Base-by-base conservation (phyloP, 2,329 filamentous ascomycete species). In the Penicillium frequentans region DNA sequence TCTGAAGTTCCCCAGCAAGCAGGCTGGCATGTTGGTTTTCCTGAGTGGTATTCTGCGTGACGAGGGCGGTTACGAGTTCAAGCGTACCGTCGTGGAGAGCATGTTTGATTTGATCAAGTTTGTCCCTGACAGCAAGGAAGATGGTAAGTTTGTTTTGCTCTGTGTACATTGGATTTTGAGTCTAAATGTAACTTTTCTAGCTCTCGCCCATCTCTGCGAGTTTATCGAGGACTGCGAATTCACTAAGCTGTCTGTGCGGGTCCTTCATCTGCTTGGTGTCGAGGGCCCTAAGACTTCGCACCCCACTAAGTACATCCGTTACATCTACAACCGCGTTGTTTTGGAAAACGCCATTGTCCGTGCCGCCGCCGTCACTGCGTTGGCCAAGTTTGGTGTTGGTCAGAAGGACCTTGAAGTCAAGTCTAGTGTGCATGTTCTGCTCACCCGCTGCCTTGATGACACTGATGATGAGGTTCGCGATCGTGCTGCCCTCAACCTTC, bases 61-160 rank as follows among this genome's bases (percentile, higher is more conserved):
- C 67, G 95, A 99, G 77, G 95, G 95, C 66, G 95, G 95, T 56
- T 99, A 96, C 74, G 95, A 98, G 60, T 99, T 99, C 79, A 99
- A 99, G 86, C 89, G 91, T 56, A 90, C 91, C 52, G 93, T 99
- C 11, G 93, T 99, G 21, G 95, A 99, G 81, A 96, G 92, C 82
- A 98, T 99, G 88, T 98, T 99, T 71, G 95, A 99, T 70, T 81
- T 99, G 55, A 98, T 99, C 81, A 97, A 98, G 76, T 99, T 99
- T 70, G 93, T 99, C 3, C 95, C 95, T 1, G 95, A 97, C 58
- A 87, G 85, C 68, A 87, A 86, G 70, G 86, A 89, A 73, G 86
- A 89, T 64, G 79, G 79, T 81, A 69, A 61, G 75, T 59, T 53
- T 46, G 6, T 19, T 2, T 46, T 26, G 6, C 29, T 37, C 13